Percentiles rank a stretch among this genome's conserved stretches.
phyloP scores from a whole-genome alignment of 495 filamentous ascomycete genomes.

The Diplogelasinospora grovesii region DNA sequence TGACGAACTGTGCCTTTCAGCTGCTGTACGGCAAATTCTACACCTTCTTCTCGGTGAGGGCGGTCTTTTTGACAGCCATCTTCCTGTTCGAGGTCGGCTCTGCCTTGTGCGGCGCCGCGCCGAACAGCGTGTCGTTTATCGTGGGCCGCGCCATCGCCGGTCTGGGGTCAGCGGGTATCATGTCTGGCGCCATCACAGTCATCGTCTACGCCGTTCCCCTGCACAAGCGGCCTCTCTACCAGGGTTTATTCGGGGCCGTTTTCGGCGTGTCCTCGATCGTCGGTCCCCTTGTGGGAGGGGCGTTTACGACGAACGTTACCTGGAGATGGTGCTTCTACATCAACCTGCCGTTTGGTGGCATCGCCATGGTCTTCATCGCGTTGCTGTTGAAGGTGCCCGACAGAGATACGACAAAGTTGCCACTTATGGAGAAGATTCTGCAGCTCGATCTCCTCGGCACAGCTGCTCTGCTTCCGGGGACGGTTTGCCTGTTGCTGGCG shows the following conservation, averaged over 20 bases:
- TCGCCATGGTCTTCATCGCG: constrained; percentile 53
- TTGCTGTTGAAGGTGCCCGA: constrained; percentile 47
- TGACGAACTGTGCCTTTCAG: constrained; percentile 38
- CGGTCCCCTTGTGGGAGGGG: constrained; percentile 55
- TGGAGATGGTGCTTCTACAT: constrained; percentile 82
- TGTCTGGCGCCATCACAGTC: constrained; percentile 25
- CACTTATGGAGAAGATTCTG: constrained; percentile 38
- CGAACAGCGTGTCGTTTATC: constrained; percentile 46
- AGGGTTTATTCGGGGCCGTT: constrained; percentile 37
- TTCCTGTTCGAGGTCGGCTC: constrained; percentile 47
- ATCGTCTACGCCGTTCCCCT: constrained; percentile 42
- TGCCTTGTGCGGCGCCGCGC: constrained; percentile 49
- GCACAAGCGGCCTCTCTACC: constrained; percentile 38
- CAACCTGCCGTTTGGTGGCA: constrained; percentile 61
- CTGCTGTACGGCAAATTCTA: constrained; percentile 48
- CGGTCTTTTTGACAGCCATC: constrained; percentile 33
- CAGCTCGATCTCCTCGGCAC: constrained; percentile 61
- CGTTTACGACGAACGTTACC: constrained; percentile 47
- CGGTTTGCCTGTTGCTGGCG: constrained; percentile 63
- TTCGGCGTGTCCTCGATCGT: constrained; percentile 63
- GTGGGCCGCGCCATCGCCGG: constrained; percentile 50
- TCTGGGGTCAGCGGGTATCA: constrained; percentile 36
- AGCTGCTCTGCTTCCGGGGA: constrained; percentile 55
- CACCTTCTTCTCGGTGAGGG: constrained; percentile 38
- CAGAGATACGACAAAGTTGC: constrained; percentile 30